Base-by-base conservation (phyloP, 2,329 filamentous ascomycete genomes). In the Colletotrichum neosansevieriae region DNA sequence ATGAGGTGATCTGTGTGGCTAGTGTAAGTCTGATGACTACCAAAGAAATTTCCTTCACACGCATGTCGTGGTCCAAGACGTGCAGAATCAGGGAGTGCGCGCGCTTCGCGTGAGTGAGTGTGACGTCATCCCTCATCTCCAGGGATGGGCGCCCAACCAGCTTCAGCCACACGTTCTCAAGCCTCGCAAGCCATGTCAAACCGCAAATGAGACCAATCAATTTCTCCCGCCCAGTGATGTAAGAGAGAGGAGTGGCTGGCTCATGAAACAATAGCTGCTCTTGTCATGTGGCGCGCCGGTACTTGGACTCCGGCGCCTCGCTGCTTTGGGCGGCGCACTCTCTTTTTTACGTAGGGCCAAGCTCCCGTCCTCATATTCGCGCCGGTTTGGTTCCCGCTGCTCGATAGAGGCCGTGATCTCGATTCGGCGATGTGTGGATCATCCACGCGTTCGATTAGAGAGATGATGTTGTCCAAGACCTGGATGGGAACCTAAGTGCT, bases 101-200 rank as follows among this genome's bases (percentile, higher is more conserved):
- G 40, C 62, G 49, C 49, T 21, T 50, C 47, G 49, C 15, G 1
- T 32, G 29, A n/a, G 19, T 47, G 32, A 63, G 32, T 42, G 36
- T 69, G 67, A 69, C 63, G 67, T 67, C 63, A 69, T 38, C 34
- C 10, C 9, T 17, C 32, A 60, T 45, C n/a, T 60, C 24, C 42
- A 36, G 15, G 45, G 4, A 32, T 51, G 7, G 29, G 32, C 38
- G 54, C 12, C 66, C 66, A 60, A 59, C 61, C 65, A 65, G 61
- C 61, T 65, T 54, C 65, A 68, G 65, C 65, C 61, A 68, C 61
- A 68, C 54, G 17, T 42, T 44, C 59, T 19, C 45, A 56, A 51
- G 29, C 58, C 50, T 47, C 59, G 15, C 13, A 7, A 21, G 45
- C 51, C 32, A 42, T 57, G 12, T 24, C 24, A 45, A 17, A 13